Percentiles rank a stretch among this genome's conserved stretches.
These are phyloP conservation scores for Lophium mytilinum DNA, from an alignment of 495 filamentous ascomycete species.

Conservation along the genomic window DNA sequence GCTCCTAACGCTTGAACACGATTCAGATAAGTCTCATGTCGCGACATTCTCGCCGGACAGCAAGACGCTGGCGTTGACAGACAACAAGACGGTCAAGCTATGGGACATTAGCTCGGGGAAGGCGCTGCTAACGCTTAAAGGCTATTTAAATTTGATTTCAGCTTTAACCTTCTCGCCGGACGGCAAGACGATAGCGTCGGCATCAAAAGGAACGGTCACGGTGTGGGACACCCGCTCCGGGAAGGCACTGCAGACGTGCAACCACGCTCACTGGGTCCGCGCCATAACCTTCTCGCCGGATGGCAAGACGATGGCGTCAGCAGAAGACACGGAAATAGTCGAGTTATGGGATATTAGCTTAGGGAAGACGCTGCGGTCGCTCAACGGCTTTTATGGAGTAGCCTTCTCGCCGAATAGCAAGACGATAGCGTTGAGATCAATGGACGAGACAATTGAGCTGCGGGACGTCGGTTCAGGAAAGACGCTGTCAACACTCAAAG, in stretches of 20 bases:
- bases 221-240: no score
- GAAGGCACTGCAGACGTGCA: no score
- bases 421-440: slow-evolving; percentile 21
- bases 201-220: no score
- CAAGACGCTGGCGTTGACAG: not conserved
- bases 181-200: slow-evolving; percentile 1
- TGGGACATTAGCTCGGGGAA: no score
- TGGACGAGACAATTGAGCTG: not conserved
- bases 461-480: not conserved
- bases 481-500: not conserved
- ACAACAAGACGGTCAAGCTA: not conserved
- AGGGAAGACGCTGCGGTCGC: slow-evolving; percentile 42
- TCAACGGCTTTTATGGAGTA: slow-evolving; percentile 38
- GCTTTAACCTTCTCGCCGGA: slow-evolving; percentile 1
- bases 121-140: not conserved
- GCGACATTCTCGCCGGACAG: not conserved
- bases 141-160: not conserved
- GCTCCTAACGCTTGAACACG: slow-evolving; percentile 73
- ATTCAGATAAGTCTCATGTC: slow-evolving; percentile 69
- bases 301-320: no score
- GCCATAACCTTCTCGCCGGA: no score
- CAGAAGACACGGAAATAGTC: no score
- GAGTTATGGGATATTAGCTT: no score
- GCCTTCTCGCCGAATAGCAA: slow-evolving; percentile 17
- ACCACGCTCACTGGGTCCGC: no score